Conservation (phyloP, 2,329 filamentous ascomycete genomes). For the Coniochaeta pulveracea region DNA sequence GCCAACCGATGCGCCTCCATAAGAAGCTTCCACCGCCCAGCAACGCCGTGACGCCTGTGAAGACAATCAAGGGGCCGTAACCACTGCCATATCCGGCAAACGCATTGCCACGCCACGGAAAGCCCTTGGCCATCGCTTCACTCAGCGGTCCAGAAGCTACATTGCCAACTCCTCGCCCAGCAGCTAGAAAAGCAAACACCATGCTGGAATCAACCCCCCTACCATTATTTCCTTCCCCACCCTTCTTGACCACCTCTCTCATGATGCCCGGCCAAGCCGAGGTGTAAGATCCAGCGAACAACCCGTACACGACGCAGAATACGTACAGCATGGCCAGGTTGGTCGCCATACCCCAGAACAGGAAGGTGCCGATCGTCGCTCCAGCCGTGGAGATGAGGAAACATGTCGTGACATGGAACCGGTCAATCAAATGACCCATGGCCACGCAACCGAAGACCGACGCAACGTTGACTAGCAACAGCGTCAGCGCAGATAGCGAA, state of each 20-base stretch:
- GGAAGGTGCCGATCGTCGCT: conserved; percentile 41
- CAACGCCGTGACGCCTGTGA: conserved; percentile 40
- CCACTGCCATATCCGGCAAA: conserved; percentile 35
- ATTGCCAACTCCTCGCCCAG: conserved; percentile 50
- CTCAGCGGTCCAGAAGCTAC: conserved; percentile 45
- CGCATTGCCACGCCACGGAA: conserved; percentile 28
- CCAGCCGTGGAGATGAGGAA: conserved; percentile 45
- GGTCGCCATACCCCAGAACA: conserved; percentile 50
- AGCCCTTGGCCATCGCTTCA: conserved; percentile 34
- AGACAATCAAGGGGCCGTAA: conserved; percentile 43
- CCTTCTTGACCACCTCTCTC: conserved; percentile 24
- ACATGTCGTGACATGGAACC: conserved; percentile 39
- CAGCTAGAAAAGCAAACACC: conserved; percentile 45
- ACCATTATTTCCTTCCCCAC: conserved; percentile 5
- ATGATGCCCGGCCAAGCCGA: conserved; percentile 51
- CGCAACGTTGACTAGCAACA: conserved; percentile 48
- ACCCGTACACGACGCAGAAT: conserved; percentile 51
- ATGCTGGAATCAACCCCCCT: conserved; percentile 32
- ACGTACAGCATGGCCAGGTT: conserved; percentile 41
- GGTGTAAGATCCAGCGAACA: conserved; percentile 54
- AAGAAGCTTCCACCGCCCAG: conserved; percentile 33
- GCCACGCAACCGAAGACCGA: conserved; percentile 46
- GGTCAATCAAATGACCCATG: conserved; percentile 47
- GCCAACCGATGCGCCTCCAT: conserved; percentile 25
- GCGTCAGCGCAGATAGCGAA: conserved; percentile 40